Percentiles rank a stretch among this genome's conserved stretches.
phyloP scores from a whole-genome alignment of 163 green algal species.

The Scenedesmus sp. region DNA sequence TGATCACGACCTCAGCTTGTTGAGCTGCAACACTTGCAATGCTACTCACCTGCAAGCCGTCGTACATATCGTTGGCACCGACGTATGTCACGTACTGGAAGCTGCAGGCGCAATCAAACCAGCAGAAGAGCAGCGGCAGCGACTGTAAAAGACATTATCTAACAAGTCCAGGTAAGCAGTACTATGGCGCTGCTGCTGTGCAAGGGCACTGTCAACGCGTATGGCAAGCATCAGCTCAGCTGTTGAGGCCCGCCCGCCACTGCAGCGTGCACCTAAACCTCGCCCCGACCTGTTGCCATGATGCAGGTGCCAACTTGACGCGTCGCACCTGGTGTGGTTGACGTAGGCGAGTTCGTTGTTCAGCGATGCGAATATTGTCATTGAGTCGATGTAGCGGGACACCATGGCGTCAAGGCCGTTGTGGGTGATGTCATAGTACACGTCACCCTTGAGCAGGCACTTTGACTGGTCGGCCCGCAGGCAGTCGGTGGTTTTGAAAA shows the following conservation, averaged over 20 bases:
- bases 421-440: conserved; percentile 52
- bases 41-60: conserved; percentile 18
- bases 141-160: background rate
- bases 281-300: no score
- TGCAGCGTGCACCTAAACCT: no score
- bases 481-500: conserved; percentile 53
- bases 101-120: background rate
- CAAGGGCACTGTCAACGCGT: no score
- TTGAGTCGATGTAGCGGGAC: conserved; percentile 47
- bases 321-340: conserved; percentile 36
- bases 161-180: no score
- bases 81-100: conserved; percentile 32
- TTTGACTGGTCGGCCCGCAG: conserved; percentile 18
- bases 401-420: conserved; percentile 56
- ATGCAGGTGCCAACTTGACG: background rate
- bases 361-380: conserved; percentile 32
- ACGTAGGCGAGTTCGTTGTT: conserved; percentile 19
- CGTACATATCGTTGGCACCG: conserved; percentile 40
- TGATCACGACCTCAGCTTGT: no score
- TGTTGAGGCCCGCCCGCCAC: no score
- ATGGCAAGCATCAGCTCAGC: no score
- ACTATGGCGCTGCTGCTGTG: no score
- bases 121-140: background rate
- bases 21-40: no score
- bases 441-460: conserved; percentile 5